Evolutionary conservation across 202 grass and related monocot genomes (phyloP), one percentile per base, ranked within the genome.

Genomic region (Brachypodium distachyon): DNA sequence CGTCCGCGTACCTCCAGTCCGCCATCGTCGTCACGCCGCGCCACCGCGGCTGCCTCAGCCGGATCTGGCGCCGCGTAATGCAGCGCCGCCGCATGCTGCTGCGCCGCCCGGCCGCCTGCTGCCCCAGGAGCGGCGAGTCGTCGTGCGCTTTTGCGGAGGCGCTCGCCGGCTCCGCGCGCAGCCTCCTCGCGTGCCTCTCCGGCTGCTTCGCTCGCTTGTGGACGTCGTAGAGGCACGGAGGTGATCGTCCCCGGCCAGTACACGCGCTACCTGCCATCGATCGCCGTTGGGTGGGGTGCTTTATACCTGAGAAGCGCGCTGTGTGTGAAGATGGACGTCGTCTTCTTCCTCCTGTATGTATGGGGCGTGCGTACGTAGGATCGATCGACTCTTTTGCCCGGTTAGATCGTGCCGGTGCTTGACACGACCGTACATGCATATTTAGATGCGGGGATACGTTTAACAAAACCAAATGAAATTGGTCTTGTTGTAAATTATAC

Each of bases 1-100:
- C 83, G 36, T 92, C 90, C 22, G 86, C 84, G 42, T 97, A 97
- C 84, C 84, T 97, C 56, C 82, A 90, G 84, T 89, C 90, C 4
- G 82, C 85, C 49, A 87, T 84, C 46, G 37, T 88, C 76, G 64
- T 77, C 48, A 67, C 73, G 12, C 77, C 70, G 42, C 60, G 74
- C 52, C 75, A 85, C 4, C 60, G 53, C 19, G 78, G 80, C 21
- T 87, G 83, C 83, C 50, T 85, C 12, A 59, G 82, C 67, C 17
- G 64, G 33, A 38, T 84, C 33, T 90, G 83, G 85, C 52, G 56
- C 61, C 17, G 70, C 64, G 44, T 80, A 34, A 39, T 83, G 41
- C 87, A 61, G 59, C 79, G 70, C 42, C 31, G 70, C 2, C 63
- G 83, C 60, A 36, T 81, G 54, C 41, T 91, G 34, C 61, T 73